Base-by-base conservation (phyloP, 73 alveolate species). In the Paramecium sexaurelia region DNA sequence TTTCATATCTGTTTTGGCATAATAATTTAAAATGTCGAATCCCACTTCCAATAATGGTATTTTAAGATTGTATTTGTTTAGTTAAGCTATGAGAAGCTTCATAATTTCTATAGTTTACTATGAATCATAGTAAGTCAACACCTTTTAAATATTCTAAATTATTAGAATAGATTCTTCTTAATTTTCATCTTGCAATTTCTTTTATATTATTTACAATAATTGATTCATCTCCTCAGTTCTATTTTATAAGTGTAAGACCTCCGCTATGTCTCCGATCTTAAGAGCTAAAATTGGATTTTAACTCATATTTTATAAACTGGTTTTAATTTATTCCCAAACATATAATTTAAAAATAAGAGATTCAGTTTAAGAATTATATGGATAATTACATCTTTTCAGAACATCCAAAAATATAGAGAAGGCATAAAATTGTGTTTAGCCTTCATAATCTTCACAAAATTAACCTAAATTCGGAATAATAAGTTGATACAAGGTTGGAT, bases 391-490 rank as follows among this genome's bases (percentile, higher is more conserved):
- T 51, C 45, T 73, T 29, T n/a, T 32, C 27, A 73, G 35, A 5
- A 73, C 3, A 11, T 73, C 45, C 35, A 73, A 36, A 1, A 73
- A 37, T 4, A 73, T 35, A 13, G 55, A 20, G 4, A 73, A 73
- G 13, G 87, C 87, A n/a, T 35, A 37, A 10, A 15, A 73, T 17
- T 35, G 9, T 11, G 45, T 41, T 36, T 73, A 37, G 10, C 45
- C 32, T 73, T 73, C 87, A 73, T 35, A 29, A 73, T 73, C 87
- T 20, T 73, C 87, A 32, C 39, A 4, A 8, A 73, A 35, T 29
- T 15, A 32, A 73, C 87, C 32, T 17, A 73, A 35, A 29, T 35
- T 29, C 10, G 87, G 87, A 15, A 73, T 32, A 3, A 37, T 73
- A 7, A 35, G 5, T 29, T 32, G 13, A 37, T 73, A 73, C 66